Base-by-base conservation (phyloP, 345 rosid genomes). In the Lagerstroemia speciosa region DNA sequence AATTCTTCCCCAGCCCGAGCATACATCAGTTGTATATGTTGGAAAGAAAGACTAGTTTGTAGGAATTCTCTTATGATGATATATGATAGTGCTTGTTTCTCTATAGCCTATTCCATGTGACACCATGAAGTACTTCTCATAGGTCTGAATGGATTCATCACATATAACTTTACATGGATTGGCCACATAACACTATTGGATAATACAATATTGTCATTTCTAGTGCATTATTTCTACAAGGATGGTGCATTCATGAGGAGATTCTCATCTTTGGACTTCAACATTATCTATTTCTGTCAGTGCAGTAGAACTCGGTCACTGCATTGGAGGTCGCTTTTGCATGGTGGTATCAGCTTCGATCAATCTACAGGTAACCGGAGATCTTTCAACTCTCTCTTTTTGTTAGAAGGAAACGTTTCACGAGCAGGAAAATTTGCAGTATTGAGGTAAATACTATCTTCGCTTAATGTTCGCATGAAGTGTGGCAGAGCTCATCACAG, bases 221-320 rank as follows among this genome's bases (percentile, higher is more conserved):
- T 0, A 83, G 85, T 68, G 87, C 87, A 69, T 74, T 79, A 58
- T 38, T 76, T 79, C 50, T 81, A 78, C 63, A 84, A 79, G 69
- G 87, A 83, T 8, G 83, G 82, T 27, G 67, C 80, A 27, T 72
- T 76, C 38, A 36, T 36, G 67, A 63, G 34, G 62, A 40, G 67
- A 43, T 10, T 70, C 36, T 63, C 73, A 24, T 46, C 64, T 31
- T 64, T 62, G 58, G 60, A 64, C 64, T 31, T 65, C 30, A 37
- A 62, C 52, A 41, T 74, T 64, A 67, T 31, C 63, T 73, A 71
- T 29, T 74, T 45, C 5, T 31, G 60, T 8, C 46, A 3, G 76
- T 36, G 12, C 79, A 68, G 58, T 68, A 82, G 33, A 68, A 67
- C 67, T 80, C 83, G 86, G 73, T 76, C 31, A 32, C 8, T 36